These are phyloP conservation scores for Mrakia hoshinonis DNA, from an alignment of 768 basidiomycete genomes.

Conservation along the genomic window DNA sequence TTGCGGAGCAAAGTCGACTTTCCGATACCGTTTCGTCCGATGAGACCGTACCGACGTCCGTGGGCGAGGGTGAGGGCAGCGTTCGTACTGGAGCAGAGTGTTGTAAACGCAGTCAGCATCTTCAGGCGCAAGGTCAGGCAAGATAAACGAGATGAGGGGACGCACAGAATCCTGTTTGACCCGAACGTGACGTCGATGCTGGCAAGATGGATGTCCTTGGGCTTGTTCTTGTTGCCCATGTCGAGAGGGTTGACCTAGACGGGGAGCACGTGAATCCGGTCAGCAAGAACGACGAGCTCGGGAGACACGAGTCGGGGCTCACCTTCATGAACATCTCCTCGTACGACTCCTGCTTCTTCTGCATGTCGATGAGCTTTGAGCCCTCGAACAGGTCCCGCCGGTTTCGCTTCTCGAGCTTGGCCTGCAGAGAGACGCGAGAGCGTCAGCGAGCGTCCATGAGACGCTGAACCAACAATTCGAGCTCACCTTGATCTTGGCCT, in stretches of 20 bases:
- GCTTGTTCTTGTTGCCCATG: constrained; percentile 72
- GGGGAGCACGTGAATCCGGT: not conserved
- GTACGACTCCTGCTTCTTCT: constrained; percentile 93
- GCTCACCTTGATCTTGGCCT: constrained; percentile 79
- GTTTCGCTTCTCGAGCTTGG: constrained; percentile 95
- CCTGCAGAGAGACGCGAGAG: constrained; percentile 41
- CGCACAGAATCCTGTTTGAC: constrained; percentile 81
- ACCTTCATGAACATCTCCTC: constrained; percentile 99
- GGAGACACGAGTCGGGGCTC: not conserved
- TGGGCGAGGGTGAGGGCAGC: constrained; percentile 79
- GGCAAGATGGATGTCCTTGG: constrained; percentile 90
- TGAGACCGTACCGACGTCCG: constrained; percentile 82
- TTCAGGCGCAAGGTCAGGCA: constrained; percentile 32
- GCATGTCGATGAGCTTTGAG: constrained; percentile 84
- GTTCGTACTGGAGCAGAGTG: constrained; percentile 54
- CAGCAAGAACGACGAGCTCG: not conserved
- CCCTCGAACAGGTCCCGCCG: constrained; percentile 88
- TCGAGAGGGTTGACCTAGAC: constrained; percentile 82
- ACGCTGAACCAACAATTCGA: not conserved
- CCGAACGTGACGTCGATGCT: constrained; percentile 94
- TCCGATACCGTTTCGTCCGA: constrained; percentile 89
- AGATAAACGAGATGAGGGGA: not conserved
- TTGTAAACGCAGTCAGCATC: constrained; percentile 15
- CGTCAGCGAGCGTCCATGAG: not conserved
- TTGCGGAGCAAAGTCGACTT: constrained; percentile 93